These are phyloP conservation scores for Cladosporium sp. DNA, from an alignment of 2,329 filamentous ascomycete genomes.

Conservation along the genomic window DNA sequence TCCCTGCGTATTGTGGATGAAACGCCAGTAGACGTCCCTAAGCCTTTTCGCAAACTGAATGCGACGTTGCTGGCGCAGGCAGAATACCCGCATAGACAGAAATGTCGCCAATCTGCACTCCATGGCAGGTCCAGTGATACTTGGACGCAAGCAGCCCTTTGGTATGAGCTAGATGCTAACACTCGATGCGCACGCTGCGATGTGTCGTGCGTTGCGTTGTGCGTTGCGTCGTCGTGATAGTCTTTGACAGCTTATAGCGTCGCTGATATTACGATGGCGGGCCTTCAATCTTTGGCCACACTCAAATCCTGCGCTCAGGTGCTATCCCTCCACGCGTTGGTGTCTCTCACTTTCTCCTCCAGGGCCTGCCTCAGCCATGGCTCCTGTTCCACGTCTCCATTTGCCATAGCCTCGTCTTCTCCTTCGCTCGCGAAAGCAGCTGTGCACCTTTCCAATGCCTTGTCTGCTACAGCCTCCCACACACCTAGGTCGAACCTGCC, in stretches of 20 bases:
- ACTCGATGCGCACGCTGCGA: neutral
- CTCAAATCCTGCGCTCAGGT: slow-evolving; percentile 31
- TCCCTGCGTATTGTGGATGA: neutral
- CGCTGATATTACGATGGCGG: neutral
- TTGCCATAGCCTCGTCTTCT: slow-evolving; percentile 42
- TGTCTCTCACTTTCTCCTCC: slow-evolving; percentile 40
- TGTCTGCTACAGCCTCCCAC: slow-evolving; percentile 70
- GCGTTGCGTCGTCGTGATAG: neutral
- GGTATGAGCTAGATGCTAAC: neutral
- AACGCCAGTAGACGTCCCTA: neutral
- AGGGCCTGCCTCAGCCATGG: slow-evolving; percentile 45
- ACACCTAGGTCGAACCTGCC: slow-evolving; percentile 72
- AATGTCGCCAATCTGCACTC: neutral
- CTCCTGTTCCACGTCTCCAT: slow-evolving; percentile 36
- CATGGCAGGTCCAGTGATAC: neutral
- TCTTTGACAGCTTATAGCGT: neutral
- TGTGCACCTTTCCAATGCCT: slow-evolving; percentile 66
- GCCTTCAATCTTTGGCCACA: neutral
- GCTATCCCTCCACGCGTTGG: slow-evolving; percentile 44
- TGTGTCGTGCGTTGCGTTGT: neutral
- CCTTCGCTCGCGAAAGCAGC: slow-evolving; percentile 40
- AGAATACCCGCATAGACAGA: neutral
- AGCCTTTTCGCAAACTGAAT: neutral
- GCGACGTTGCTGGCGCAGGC: neutral
- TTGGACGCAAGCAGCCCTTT: neutral